Evolutionary conservation across 352 stramenopile species (phyloP).

Genomic region (Pythium scleroteichum): DNA sequence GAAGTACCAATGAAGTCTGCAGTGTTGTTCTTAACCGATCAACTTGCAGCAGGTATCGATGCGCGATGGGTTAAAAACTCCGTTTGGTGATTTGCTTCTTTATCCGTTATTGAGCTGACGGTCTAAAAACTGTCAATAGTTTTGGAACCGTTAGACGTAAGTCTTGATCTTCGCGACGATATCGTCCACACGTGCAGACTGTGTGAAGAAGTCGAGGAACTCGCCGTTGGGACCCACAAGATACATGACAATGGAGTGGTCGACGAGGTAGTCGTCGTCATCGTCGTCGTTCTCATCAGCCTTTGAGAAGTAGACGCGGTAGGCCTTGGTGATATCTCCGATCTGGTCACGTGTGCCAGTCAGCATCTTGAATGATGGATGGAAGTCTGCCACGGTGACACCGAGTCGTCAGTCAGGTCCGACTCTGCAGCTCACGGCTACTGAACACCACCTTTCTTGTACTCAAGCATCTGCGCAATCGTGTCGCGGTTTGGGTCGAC

Average conservation of each 20-base stretch:
- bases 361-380: constrained; percentile 87
- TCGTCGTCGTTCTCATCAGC: constrained; percentile 92
- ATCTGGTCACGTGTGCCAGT: constrained; percentile 95
- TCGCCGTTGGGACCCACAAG: constrained; percentile 95
- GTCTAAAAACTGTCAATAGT: no score
- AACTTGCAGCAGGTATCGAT: no score
- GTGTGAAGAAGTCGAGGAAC: constrained; percentile 99
- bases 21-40: not conserved
- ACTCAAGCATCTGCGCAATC: constrained; percentile 94
- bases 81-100: no score
- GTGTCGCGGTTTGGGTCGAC: constrained; percentile 98
- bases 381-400: constrained; percentile 52
- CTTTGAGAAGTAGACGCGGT: constrained; percentile 99
- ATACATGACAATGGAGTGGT: constrained; percentile 99
- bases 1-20: no score
- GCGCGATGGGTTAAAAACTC: no score
- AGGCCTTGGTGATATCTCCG: constrained; percentile 96
- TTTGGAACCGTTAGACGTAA: constrained; percentile 44
- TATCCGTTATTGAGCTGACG: no score
- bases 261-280: constrained; percentile 99
- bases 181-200: constrained; percentile 94
- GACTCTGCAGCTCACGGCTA: no score
- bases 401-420: no score
- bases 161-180: constrained; percentile 93
- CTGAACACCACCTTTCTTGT: constrained; percentile 82